These are phyloP conservation scores for Hortiboletus flavorubellus DNA, from an alignment of 768 basidiomycete genomes.

Conservation along the genomic window DNA sequence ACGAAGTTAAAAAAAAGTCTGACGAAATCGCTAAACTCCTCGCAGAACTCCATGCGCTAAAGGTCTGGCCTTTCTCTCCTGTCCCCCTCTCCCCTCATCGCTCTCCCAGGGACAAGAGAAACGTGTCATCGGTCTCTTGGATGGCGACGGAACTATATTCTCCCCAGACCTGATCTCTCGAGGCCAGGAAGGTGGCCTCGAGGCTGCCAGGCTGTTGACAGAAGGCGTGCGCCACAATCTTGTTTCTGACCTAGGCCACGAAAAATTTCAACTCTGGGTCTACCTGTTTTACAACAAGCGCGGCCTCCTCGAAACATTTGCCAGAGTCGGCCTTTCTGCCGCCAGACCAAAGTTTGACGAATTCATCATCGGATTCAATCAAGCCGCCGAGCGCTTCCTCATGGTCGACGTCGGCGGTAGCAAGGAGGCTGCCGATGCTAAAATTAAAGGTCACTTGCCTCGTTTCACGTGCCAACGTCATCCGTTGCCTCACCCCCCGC, in stretches of 20 bases:
- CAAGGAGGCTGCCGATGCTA: constrained; percentile 74
- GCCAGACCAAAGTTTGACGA: constrained; percentile 51
- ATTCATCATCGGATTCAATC: constrained; percentile 68
- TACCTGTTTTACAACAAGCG: constrained; percentile 63
- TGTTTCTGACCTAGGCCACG: constrained; percentile 18
- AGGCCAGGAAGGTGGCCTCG: constrained; percentile 56
- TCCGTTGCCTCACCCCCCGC: constrained; percentile 7
- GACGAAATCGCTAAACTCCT: constrained; percentile 12
- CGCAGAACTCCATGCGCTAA: constrained; percentile 28
- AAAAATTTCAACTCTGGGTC: constrained; percentile 51
- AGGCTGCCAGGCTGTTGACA: constrained; percentile 48
- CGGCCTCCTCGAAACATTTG: constrained; percentile 52
- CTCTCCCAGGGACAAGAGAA: constrained; percentile 26
- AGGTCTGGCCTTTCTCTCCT: constrained; percentile 13
- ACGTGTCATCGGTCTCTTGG: constrained; percentile 48
- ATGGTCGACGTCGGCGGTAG: constrained; percentile 68
- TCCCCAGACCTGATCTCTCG: constrained; percentile 46
- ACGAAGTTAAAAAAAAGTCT: constrained; percentile 15
- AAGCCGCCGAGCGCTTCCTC: constrained; percentile 61
- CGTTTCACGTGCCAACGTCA: background rate
- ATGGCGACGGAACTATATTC: constrained; percentile 66
- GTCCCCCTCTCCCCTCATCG: background rate
- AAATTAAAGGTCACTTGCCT: constrained; percentile 59
- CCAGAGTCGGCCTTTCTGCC: constrained; percentile 30
- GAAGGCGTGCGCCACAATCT: constrained; percentile 28